Evolutionary conservation across 257 asterid species (phyloP).

Genomic region (Primulina eburnea): DNA sequence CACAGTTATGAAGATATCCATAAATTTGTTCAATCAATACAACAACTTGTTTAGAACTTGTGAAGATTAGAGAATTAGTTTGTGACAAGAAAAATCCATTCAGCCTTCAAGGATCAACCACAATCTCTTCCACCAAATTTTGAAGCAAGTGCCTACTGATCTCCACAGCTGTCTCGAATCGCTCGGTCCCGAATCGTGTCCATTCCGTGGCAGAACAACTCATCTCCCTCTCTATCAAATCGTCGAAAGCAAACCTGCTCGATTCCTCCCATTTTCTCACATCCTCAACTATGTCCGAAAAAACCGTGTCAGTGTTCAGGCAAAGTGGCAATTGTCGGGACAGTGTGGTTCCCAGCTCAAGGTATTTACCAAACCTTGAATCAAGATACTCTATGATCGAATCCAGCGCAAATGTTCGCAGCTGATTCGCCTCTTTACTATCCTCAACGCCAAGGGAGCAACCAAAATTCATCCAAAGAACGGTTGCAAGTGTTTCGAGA

Average conservation of each 20-base stretch:
- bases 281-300: conserved; percentile 53
- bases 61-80: background rate
- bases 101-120: conserved; percentile 44
- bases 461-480: conserved; percentile 64
- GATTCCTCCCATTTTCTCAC: conserved; percentile 62
- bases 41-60: background rate
- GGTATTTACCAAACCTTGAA: conserved; percentile 39
- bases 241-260: conserved; percentile 47
- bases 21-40: background rate
- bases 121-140: conserved; percentile 66
- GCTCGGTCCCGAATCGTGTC: conserved; percentile 60
- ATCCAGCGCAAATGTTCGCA: conserved; percentile 55
- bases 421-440: conserved; percentile 40
- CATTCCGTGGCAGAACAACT: conserved; percentile 55
- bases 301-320: conserved; percentile 45
- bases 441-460: conserved; percentile 44
- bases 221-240: conserved; percentile 72
- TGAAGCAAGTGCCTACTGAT: conserved; percentile 52
- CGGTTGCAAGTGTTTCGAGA: conserved; percentile 62
- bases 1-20: background rate
- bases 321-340: conserved; percentile 48
- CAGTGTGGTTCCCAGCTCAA: conserved; percentile 38
- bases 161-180: conserved; percentile 55
- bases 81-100: background rate
- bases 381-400: conserved; percentile 63